Evolutionary conservation across 768 basidiomycete species (phyloP), one percentile per base, ranked within the genome.

Genomic region (Hydnomerulius pinastri): DNA sequence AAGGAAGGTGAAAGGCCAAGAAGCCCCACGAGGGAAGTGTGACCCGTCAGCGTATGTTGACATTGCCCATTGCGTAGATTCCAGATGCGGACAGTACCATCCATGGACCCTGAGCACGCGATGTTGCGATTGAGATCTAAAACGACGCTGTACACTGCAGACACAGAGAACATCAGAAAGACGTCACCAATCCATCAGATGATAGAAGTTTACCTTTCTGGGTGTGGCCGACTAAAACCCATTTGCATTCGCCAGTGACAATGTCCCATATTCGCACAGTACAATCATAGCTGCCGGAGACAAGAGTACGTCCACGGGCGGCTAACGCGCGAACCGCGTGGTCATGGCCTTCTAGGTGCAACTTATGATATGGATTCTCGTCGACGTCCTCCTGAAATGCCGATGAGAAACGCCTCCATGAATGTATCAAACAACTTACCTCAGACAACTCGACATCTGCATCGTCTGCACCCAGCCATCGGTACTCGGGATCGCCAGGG

Each of bases 41-140:
- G 96, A 0, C 96, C 96, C 4, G 86, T 85, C 20, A 98, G 77
- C 3, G 85, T 84, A 61, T 91, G 85, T 27, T 85, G 77, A 51
- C 87, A 90, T 62, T 85, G 78, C 0, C 96, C 96, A 2, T 80
- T 92, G 43, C 78, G 80, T 29, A 96, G 75, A 59, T 90, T 87
- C 96, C 96, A 99, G 29, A 99, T 83, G 42, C 92, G 90, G 54
- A 98, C 95, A 2, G 92, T 95, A 39, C 92, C 90, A 68, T 98
- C 96, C 95, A 98, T 96, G 4, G 95, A 98, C 7, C 96, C 96
- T 2, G 97, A 98, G 57, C 92, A 94, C 23, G 92, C 92, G 65
- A 94, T 90, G 46, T 92, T 85, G 17, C 94, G 89, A 40, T 76
- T 74, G 33, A 85, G 79, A 65, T 98, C 96, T 33, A 95, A 80